These are phyloP conservation scores for Ustilago loliicola DNA, from an alignment of 1,284 basidiomycete genomes.

Conservation along the genomic window DNA sequence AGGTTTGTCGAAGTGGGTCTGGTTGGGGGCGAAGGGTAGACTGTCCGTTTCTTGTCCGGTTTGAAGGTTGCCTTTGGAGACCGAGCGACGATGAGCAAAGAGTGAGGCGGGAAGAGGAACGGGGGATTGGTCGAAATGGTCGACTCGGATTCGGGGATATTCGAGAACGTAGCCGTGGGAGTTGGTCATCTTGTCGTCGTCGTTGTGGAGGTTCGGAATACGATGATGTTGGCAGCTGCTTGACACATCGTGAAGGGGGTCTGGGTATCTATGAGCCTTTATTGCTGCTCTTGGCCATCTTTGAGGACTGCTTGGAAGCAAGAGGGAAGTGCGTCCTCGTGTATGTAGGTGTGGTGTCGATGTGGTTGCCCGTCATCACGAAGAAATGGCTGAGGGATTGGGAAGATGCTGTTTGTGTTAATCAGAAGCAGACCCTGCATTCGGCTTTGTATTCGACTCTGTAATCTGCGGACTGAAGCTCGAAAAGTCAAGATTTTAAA, in stretches of 20 bases:
- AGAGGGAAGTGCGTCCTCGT: not conserved
- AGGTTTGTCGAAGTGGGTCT: slow-evolving; percentile 51
- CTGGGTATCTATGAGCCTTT: not conserved
- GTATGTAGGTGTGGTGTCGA: not conserved
- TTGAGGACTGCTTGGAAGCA: not conserved
- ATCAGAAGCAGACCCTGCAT: slow-evolving; percentile 39
- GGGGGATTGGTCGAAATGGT: slow-evolving; percentile 53
- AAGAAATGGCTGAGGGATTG: not conserved
- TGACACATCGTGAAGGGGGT: not conserved
- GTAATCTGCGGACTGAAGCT: slow-evolving; percentile 19
- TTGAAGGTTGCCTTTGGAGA: slow-evolving; percentile 2
- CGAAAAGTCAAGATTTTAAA: not conserved
- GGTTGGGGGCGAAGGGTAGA: slow-evolving; percentile 26
- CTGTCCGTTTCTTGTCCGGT: slow-evolving; percentile 11
- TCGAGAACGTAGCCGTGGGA: slow-evolving; percentile 60
- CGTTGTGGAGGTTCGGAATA: too few species aligned
- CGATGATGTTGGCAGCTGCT: not conserved
- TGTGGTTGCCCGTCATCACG: not conserved
- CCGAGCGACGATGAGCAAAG: slow-evolving; percentile 29
- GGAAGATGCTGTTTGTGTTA: slow-evolving; percentile 14
- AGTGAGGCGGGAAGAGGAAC: slow-evolving; percentile 45
- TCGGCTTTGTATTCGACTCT: slow-evolving; percentile 14
- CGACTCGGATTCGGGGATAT: slow-evolving; percentile 64
- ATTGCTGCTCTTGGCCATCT: not conserved
- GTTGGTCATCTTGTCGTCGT: slow-evolving; percentile 40